Base-by-base conservation (phyloP, 805 yeast species). In the Debaryomyces tyrocola region DNA sequence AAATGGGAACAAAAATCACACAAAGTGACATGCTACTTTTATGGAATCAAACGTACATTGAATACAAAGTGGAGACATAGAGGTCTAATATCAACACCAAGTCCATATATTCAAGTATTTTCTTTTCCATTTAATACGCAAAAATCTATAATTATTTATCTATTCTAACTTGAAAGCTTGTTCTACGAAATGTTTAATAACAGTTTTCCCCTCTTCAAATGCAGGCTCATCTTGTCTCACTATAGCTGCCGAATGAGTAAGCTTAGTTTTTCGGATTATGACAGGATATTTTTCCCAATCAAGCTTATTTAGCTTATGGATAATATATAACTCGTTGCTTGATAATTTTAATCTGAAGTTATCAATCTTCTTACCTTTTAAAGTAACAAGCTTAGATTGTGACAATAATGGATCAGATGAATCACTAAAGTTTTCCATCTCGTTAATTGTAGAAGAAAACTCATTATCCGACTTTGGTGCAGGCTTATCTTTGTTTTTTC, bases 191-290 rank as follows among this genome's bases (percentile, higher is more conserved):
- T 88, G 96, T 35, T 64, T 66, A 21, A 88, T 77, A 4, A 85
- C 88, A 2, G 71, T 59, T 55, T 81, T 78, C 0, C 96, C 96
- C 62, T 89, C 95, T 29, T 65, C 79, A 51, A 84, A 83, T 8
- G 41, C 33, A 9, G 75, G 74, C 9, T 74, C 73, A 27, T 77
- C 78, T 20, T 68, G 67, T 41, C 96, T 75, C 37, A 84, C 87
- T 48, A 89, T 86, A 1, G 89, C 84, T 1, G 94, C 95, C 1
- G 95, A 89, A 58, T 89, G 96, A 0, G 95, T 79, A 37, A 83
- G 78, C 41, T 74, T 74, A 5, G 92, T 83, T 27, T 77, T 69
- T 33, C 84, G 75, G 47, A 89, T 85, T 48, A 84, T 76, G 21
- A 89, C 75, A 0, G 94, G 91, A 54, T 65, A 84, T 59, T 87